Conservation (phyloP, 129 eudicot genomes). For the Lactuca sativa region DNA sequence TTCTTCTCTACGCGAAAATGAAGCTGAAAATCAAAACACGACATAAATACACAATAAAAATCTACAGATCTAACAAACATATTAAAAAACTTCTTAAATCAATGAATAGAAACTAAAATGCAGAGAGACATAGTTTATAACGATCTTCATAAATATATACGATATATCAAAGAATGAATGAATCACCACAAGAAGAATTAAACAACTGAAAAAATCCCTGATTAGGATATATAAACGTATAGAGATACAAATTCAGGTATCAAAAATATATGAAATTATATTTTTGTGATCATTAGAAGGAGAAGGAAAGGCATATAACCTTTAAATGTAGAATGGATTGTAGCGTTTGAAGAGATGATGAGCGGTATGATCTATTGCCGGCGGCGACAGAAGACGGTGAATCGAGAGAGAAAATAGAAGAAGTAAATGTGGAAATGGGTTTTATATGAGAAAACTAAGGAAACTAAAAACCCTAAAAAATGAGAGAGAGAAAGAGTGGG, state of each 20-base stretch:
- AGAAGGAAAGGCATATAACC: background rate
- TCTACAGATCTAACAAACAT: constrained; percentile 4
- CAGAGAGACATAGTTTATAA: constrained; percentile 13
- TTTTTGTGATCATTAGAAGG: constrained; percentile 1
- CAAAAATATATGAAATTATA: background rate
- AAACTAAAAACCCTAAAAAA: background rate
- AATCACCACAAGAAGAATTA: background rate
- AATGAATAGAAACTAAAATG: constrained; percentile 9
- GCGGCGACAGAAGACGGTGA: constrained; percentile 22
- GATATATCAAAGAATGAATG: background rate
- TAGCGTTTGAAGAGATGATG: background rate
- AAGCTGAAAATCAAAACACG: constrained; percentile 19
- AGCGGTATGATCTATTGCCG: constrained; percentile 12
- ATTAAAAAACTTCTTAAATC: background rate
- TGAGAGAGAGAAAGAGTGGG: background rate
- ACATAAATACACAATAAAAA: background rate
- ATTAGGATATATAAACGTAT: background rate
- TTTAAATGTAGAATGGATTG: constrained; percentile 4
- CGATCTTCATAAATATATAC: background rate
- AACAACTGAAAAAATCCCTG: background rate
- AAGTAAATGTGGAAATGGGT: constrained; percentile 3
- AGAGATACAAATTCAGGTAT: background rate
- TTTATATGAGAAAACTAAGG: background rate
- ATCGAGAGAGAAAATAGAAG: constrained; percentile 4
- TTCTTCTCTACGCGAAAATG: background rate